Evolutionary conservation across 306 rosid genomes (phyloP), one percentile per base, ranked within the genome.

Genomic region (Echinosophora koreensis): DNA sequence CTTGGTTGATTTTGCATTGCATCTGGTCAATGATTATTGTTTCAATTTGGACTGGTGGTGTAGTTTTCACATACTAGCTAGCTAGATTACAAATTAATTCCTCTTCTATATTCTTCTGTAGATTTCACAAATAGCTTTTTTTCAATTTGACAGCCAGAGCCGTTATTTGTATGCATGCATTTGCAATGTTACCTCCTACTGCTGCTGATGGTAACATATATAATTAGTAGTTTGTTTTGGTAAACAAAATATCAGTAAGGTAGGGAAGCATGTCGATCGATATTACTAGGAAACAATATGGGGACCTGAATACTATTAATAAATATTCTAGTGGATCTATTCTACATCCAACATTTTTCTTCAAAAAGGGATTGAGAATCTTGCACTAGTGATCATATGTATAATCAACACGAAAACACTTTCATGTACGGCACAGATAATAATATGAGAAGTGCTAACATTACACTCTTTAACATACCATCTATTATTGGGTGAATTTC

Each of bases 1-100:
- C 2, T 66, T 63, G 68, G 78, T 58, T 63, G 63, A 74, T 70
- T 82, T 69, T 37, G 77, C 77, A 55, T 54, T 84, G 76, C 56
- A 77, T 74, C 70, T 77, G 62, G 77, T 82, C 79, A 71, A 75
- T 75, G 41, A 2, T 58, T 71, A 2, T 58, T 71, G 30, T 4
- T 41, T 64, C 44, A 5, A 54, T 15, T 0, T 73, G 46, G 35
- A 39, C 16, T 66, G 15, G 61, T 61, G 49, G 9, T 38, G 65
- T n/a, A 39, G 66, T 8, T 38, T 39, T 76, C 50, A 44, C 2
- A 9, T 11, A 44, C 11, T 13, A 44, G 51, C 35, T 49, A 56
- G 42, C 28, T 41, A 57, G 6, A 42, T 27, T 27, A 57, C 61
- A 32, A 56, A 42, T 16, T 30, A 56, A 42, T 16, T 30, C 80